Conservation (phyloP, 768 basidiomycete genomes). For the Termitomyces sp. region DNA sequence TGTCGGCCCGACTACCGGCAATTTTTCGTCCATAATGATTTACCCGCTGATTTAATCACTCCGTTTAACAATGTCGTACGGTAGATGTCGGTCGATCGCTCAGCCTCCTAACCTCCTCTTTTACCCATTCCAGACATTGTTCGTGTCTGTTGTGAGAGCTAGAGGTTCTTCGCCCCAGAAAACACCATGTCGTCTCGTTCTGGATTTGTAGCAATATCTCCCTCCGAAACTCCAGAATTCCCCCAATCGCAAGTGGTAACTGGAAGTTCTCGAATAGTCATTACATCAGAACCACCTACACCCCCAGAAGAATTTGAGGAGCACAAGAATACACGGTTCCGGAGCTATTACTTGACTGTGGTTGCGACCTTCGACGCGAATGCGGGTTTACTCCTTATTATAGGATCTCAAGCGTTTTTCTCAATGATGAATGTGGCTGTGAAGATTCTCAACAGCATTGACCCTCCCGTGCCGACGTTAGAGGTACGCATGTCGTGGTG, state of each 20-base stretch:
- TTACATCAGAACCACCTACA: slow-evolving; percentile 5
- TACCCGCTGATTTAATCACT: not conserved
- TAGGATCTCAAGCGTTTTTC: slow-evolving; percentile 52
- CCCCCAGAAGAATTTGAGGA: slow-evolving; percentile 2
- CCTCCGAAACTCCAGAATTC: slow-evolving; percentile 16
- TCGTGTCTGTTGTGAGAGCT: not conserved
- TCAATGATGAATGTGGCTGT: slow-evolving; percentile 59
- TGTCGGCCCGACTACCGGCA: not conserved
- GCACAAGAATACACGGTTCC: slow-evolving; percentile 4
- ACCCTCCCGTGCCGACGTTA: slow-evolving; percentile 52
- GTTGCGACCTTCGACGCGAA: slow-evolving; percentile 29
- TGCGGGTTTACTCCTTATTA: slow-evolving; percentile 56
- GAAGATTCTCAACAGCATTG: slow-evolving; percentile 53
- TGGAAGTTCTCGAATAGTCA: not conserved
- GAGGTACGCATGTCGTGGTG: slow-evolving; percentile 31
- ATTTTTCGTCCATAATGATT: not conserved
- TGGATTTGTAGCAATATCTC: slow-evolving; percentile 15
- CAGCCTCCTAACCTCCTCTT: not conserved
- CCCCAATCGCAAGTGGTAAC: not conserved
- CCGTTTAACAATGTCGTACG: not conserved
- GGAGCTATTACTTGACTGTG: not conserved
- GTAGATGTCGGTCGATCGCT: not conserved
- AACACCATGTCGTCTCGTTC: slow-evolving; percentile 11
- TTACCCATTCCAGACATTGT: not conserved
- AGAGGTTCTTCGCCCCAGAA: not conserved